Percentiles rank a stretch among this genome's conserved stretches.
Evolutionary conservation across 345 rosid genomes (phyloP).

Genomic region (Brassica cretica): DNA sequence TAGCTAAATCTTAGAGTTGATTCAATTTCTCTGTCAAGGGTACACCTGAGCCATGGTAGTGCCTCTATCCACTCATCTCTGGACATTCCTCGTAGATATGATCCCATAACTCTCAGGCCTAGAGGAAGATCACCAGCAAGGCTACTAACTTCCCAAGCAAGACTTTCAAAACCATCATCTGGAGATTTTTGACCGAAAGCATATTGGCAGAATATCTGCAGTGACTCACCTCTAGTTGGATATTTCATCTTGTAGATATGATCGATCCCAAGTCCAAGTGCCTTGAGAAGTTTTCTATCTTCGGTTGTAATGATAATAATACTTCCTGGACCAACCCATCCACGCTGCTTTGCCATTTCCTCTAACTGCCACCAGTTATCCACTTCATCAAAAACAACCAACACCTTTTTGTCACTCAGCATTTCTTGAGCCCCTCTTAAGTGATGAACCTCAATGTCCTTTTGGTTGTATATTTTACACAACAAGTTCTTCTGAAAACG

Average conservation of each 20-base stretch:
- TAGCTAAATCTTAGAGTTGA: neutral
- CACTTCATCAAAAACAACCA: neutral
- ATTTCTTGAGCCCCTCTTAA: neutral
- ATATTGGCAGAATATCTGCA: neutral
- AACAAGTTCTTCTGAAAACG: neutral
- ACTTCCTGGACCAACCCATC: neutral
- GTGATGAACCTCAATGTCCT: neutral
- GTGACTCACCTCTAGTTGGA: too few species aligned
- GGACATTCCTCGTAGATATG: neutral
- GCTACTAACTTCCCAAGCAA: neutral
- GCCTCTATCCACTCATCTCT: neutral
- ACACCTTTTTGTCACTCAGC: neutral
- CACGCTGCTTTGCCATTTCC: neutral
- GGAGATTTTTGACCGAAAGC: neutral
- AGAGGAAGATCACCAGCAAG: neutral
- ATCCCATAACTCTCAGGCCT: neutral
- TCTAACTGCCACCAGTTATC: neutral
- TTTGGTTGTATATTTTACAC: neutral
- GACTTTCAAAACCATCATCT: neutral
- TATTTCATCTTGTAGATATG: neutral
- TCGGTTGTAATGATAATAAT: neutral
- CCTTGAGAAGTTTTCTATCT: neutral
- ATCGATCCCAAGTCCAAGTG: neutral
- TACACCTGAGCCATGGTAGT: neutral
- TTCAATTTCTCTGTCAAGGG: neutral